Conservation (phyloP, 768 basidiomycete species). For the Mycena metata region DNA sequence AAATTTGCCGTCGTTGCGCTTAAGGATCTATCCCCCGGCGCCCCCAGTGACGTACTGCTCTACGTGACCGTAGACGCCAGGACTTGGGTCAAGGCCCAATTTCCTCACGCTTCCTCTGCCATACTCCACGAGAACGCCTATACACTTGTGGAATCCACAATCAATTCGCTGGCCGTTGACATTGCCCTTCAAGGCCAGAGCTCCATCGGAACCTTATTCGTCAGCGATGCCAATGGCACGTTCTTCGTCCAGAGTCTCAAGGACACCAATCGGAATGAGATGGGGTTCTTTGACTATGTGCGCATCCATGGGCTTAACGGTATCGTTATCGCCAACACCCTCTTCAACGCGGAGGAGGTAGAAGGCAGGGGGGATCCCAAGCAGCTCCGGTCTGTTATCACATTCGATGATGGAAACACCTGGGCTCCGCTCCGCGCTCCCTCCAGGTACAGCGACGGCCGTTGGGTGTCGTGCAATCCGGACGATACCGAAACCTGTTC, state of each 20-base stretch:
- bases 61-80: constrained; percentile 90
- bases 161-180: constrained; percentile 94
- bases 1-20: constrained; percentile 94
- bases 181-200: constrained; percentile 81
- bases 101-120: constrained; percentile 90
- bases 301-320: constrained; percentile 88
- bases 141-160: constrained; percentile 94
- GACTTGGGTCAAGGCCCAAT: constrained; percentile 89
- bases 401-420: constrained; percentile 91
- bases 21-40: constrained; percentile 70
- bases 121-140: constrained; percentile 91
- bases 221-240: constrained; percentile 96
- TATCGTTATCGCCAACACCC: constrained; percentile 92
- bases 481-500: constrained; percentile 74
- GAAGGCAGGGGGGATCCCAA: constrained; percentile 78
- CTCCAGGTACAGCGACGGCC: constrained; percentile 67
- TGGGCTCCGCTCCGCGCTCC: constrained; percentile 81
- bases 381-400: constrained; percentile 82
- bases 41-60: constrained; percentile 80
- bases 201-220: constrained; percentile 90
- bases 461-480: constrained; percentile 71
- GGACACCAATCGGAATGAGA: constrained; percentile 91
- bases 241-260: constrained; percentile 92
- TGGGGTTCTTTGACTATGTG: constrained; percentile 95
- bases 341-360: constrained; percentile 87